These are phyloP conservation scores for Pneumocystis carinii DNA, from an alignment of 1,139 yeast genomes.

Conservation along the genomic window DNA sequence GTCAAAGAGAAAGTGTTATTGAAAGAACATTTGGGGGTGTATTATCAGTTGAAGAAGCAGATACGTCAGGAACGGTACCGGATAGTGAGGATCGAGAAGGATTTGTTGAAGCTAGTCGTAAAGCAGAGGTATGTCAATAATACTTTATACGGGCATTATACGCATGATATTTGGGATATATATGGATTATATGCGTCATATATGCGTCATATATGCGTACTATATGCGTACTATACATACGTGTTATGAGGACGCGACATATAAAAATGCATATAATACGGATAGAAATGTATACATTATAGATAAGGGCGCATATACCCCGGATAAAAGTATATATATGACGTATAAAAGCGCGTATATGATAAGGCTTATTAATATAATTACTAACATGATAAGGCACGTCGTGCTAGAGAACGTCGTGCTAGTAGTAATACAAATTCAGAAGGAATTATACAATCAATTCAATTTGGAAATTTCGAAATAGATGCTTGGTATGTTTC, in stretches of 20 bases:
- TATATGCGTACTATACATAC: too few species aligned
- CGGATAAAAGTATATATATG: too few species aligned
- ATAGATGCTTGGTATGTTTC: constrained; percentile 87
- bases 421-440: constrained; percentile 17
- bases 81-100: constrained; percentile 33
- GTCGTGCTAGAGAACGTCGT: constrained; percentile 17
- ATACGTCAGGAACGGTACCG: constrained; percentile 49
- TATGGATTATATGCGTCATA: too few species aligned
- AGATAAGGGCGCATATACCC: too few species aligned
- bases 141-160: too few species aligned
- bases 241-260: too few species aligned
- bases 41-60: constrained; percentile 43
- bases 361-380: constrained; percentile 1
- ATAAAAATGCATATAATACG: too few species aligned
- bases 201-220: too few species aligned
- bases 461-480: constrained; percentile 56
- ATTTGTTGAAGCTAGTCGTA: constrained; percentile 29
- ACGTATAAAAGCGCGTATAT: too few species aligned
- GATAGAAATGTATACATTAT: too few species aligned
- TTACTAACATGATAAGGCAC: constrained; percentile 21
- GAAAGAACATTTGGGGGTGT: constrained; percentile 49
- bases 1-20: constrained; percentile 19
- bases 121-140: constrained; percentile 5
- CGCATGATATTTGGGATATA: too few species aligned
- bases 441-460: constrained; percentile 27